Base-by-base conservation (phyloP, 2,329 filamentous ascomycete species). In the Fusarium torulosum region DNA sequence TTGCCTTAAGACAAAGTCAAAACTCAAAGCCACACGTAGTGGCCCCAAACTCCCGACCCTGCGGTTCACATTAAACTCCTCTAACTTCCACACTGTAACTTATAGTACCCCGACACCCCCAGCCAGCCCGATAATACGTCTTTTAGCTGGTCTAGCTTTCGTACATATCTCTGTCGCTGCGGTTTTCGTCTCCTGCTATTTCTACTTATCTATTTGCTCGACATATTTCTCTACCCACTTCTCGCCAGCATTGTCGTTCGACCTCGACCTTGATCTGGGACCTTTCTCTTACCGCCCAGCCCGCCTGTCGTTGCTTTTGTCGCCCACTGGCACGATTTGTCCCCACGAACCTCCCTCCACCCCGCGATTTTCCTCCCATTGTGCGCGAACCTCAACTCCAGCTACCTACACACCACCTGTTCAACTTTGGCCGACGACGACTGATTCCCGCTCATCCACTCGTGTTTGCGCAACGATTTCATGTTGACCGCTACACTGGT, bases 11-110 rank as follows among this genome's bases (percentile, higher is more conserved):
- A 55, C 66, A 67, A 69, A 67, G 62, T 52, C 66, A 59, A 69
- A 67, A 70, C 47, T 44, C 52, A 60, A 54, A 67, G 58, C 66
- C 61, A 69, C 49, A 66, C 44, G 49, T 42, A 63, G 66, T 66
- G 66, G 46, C 52, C 62, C 61, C 38, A 60, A 61, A 70, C 68
- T 66, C 65, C 62, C 53, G 59, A 61, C 64, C 54, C 69, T 73
- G 53, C 67, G 70, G 71, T 69, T 73, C 70, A 71, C 57, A 64
- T 72, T 69, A 70, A 69, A 71, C 59, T 71, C 68, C 45, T 65
- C 58, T 52, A 51, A 50, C 66, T 54, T 29, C 47, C 35, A 43
- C 42, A 42, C 38, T 44, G 29, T 42, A 8, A 44, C 57, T 38
- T 51, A 51, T 51, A 67, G 61, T 53, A 49, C 45, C 55, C 61